phyloP scores from a whole-genome alignment of 2,329 filamentous ascomycete species.

The Verticillium zaregamsianum region DNA sequence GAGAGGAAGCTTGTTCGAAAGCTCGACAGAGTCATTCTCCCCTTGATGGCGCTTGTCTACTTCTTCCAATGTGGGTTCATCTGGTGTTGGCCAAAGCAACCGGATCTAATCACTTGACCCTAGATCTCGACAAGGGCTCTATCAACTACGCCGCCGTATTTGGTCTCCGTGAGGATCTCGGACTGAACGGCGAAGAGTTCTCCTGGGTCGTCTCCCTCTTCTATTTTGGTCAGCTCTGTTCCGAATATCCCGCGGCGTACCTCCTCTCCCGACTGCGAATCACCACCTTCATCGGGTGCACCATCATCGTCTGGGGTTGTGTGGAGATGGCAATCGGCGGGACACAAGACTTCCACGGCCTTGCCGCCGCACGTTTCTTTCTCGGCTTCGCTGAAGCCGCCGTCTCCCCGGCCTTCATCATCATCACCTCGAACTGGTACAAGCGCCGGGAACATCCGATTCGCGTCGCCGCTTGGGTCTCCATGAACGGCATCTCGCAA shows the following conservation, averaged over 20 bases:
- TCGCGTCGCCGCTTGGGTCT: conserved; percentile 57
- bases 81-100: background rate
- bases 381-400: conserved; percentile 17
- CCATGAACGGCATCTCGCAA: conserved; percentile 54
- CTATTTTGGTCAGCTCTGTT: conserved; percentile 55
- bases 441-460: conserved; percentile 53
- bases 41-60: conserved; percentile 13
- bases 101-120: background rate
- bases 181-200: conserved; percentile 50
- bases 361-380: conserved; percentile 16
- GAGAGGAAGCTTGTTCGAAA: conserved; percentile 7
- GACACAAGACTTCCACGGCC: conserved; percentile 11
- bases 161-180: conserved; percentile 43
- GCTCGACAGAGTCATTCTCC: conserved; percentile 12
- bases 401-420: conserved; percentile 37
- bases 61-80: conserved; percentile 14
- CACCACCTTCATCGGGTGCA: conserved; percentile 9
- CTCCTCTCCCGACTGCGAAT: conserved; percentile 35
- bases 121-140: conserved; percentile 13
- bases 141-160: conserved; percentile 47
- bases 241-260: conserved; percentile 55
- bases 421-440: conserved; percentile 46
- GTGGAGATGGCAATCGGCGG: conserved; percentile 29
- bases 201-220: conserved; percentile 53
- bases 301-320: conserved; percentile 49